Evolutionary conservation across 2,329 filamentous ascomycete species (phyloP).

Genomic region (Aspergillus sp.): DNA sequence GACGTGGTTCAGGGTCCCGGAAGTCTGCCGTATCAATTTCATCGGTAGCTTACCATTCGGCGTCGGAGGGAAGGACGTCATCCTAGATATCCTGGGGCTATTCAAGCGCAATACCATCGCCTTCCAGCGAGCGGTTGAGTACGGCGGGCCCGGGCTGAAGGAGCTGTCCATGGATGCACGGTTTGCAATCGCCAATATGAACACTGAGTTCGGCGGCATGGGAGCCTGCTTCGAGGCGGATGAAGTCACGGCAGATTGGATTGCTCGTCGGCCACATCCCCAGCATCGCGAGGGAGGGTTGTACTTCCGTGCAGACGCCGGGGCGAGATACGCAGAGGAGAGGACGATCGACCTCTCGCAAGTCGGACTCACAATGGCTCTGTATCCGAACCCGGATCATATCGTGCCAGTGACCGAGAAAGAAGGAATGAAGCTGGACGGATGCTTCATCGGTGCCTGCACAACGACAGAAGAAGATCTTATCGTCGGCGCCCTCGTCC

Average conservation of each 20-base stretch:
- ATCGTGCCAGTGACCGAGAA: background rate
- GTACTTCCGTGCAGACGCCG: background rate
- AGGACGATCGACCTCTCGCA: background rate
- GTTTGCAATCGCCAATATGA: background rate
- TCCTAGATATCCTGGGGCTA: background rate
- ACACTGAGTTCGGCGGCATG: background rate
- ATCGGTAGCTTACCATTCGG: background rate
- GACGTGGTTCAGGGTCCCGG: background rate
- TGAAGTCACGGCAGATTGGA: background rate
- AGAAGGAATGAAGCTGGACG: background rate
- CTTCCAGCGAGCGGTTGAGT: background rate
- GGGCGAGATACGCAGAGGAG: background rate
- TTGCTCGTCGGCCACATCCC: background rate
- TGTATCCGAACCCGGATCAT: background rate
- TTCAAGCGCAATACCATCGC: background rate
- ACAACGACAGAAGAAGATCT: constrained; percentile 2
- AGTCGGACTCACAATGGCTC: background rate
- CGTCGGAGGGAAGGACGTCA: background rate
- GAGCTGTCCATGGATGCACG: background rate
- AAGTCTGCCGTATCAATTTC: background rate
- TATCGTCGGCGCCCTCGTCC: background rate
- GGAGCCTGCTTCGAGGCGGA: background rate
- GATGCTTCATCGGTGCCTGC: background rate
- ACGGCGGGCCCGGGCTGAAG: background rate
- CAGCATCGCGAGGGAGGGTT: background rate